Evolutionary conservation across 192 early-diverging fungal genomes (phyloP), one percentile per base, ranked within the genome.

Genomic region (Pecoramyces ruminantium): DNA sequence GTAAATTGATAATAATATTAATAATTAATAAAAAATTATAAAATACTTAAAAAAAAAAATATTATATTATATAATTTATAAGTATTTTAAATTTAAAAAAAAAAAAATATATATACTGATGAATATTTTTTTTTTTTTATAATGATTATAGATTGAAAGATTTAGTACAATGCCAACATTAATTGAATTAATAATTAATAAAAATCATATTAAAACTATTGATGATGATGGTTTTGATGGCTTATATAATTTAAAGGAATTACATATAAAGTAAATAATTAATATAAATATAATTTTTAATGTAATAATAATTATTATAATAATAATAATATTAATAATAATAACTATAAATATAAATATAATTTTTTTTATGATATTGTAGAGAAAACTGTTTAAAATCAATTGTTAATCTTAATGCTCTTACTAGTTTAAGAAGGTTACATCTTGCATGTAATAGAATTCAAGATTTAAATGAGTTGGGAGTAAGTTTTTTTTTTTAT

Each of bases 351-450:
- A n/a, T n/a, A n/a, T n/a, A n/a, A n/a, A n/a, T n/a, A n/a, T n/a
- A n/a, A n/a, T n/a, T n/a, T n/a, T n/a, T n/a, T n/a, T 38, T 6
- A 29, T 84, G 25, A 0, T 29, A 77, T 17, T 28, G 15, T 78
- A 90, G 89, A 81, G 90, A 91, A 81, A 91, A 91, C 78, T 84
- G 90, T 29, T 78, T 91, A 30, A 88, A 87, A 78, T 82, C 87
- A 8, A 80, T 91, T 30, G 81, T 85, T 14, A 83, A 91, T 77
- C 89, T 91, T 82, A 88, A 90, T 77, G 85, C 85, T n/a, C 58
- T 91, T 6, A 86, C 88, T 25, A 88, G 88, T 81, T 83, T 91
- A 28, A 84, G 86, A 81, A 86, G 84, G 40, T 81, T 91, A 9
- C 84, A 85, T 79, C 78, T 91, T 29, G 81, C 82, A 27, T 82